A percentile compares a stretch with the other conserved stretches of the same genome.
phyloP scores from a whole-genome alignment of 2,329 filamentous ascomycete species.

The Ophiostoma perfectum region DNA sequence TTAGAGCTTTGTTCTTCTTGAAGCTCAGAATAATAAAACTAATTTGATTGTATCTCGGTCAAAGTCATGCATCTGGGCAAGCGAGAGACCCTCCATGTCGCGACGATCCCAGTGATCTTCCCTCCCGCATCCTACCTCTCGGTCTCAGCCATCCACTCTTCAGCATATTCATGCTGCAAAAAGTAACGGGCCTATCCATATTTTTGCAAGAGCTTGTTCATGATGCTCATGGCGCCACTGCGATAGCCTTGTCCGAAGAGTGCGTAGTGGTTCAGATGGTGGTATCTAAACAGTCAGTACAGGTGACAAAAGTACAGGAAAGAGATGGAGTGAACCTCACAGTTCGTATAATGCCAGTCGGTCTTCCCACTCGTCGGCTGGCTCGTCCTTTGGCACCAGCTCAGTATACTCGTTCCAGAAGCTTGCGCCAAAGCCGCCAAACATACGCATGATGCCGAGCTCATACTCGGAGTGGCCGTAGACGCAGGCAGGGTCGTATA shows the following conservation, averaged over 20 bases:
- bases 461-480: constrained; percentile 90
- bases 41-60: no score
- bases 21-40: no score
- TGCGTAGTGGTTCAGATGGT: constrained; percentile 83
- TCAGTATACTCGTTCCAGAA: constrained; percentile 76
- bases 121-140: not conserved
- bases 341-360: constrained; percentile 75
- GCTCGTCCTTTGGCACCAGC: constrained; percentile 73
- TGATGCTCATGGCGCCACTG: constrained; percentile 69
- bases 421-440: constrained; percentile 69
- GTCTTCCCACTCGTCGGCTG: constrained; percentile 78
- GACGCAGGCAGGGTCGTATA: constrained; percentile 75
- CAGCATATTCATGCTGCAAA: not conserved
- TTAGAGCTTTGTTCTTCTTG: no score
- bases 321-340: constrained; percentile 48
- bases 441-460: constrained; percentile 93
- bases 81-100: no score
- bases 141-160: not conserved
- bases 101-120: no score
- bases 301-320: not conserved
- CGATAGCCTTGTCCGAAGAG: constrained; percentile 79
- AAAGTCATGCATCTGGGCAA: no score
- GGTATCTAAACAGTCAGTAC: constrained; percentile 54
- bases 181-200: constrained; percentile 46
- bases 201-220: constrained; percentile 66